These are phyloP conservation scores for Xylaria digitata DNA, from an alignment of 2,329 filamentous ascomycete genomes.

Conservation along the genomic window DNA sequence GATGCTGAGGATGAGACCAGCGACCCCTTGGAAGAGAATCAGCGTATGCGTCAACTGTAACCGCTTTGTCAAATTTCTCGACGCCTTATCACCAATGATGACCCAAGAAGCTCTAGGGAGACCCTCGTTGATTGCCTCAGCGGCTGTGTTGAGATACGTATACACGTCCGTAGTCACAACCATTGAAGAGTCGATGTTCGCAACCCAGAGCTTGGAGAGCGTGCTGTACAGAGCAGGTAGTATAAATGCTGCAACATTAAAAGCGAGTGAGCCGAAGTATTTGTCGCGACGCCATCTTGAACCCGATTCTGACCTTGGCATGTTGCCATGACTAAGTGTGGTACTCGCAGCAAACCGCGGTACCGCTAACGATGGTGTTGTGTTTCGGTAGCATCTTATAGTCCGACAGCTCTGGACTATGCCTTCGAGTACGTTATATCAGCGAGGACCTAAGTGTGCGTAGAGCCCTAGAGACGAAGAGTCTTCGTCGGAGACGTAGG, in stretches of 20 bases:
- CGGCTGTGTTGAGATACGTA: conserved; percentile 75
- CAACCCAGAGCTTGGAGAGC: conserved; percentile 77
- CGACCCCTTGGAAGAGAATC: conserved; percentile 67
- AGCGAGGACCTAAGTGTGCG: no score
- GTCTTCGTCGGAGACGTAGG: background rate
- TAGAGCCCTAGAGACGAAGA: background rate
- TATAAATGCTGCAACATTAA: conserved; percentile 72
- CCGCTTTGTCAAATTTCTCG: conserved; percentile 61
- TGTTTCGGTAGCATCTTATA: conserved; percentile 39
- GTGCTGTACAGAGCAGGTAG: conserved; percentile 76
- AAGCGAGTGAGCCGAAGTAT: conserved; percentile 68
- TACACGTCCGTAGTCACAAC: conserved; percentile 74
- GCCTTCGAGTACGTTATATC: background rate
- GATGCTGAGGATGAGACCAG: conserved; percentile 70
- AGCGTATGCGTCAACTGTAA: conserved; percentile 72
- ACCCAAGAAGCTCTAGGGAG: conserved; percentile 75
- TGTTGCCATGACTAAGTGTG: background rate
- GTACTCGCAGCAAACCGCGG: conserved; percentile 2
- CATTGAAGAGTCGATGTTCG: conserved; percentile 70
- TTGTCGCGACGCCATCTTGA: conserved; percentile 38
- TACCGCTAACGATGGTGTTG: conserved; percentile 9
- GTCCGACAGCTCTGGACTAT: background rate
- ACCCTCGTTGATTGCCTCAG: conserved; percentile 78
- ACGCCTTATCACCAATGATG: conserved; percentile 73
- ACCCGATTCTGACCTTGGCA: background rate